These are phyloP conservation scores for Claviceps quebecensis DNA, from an alignment of 2,329 filamentous ascomycete species.

Conservation along the genomic window DNA sequence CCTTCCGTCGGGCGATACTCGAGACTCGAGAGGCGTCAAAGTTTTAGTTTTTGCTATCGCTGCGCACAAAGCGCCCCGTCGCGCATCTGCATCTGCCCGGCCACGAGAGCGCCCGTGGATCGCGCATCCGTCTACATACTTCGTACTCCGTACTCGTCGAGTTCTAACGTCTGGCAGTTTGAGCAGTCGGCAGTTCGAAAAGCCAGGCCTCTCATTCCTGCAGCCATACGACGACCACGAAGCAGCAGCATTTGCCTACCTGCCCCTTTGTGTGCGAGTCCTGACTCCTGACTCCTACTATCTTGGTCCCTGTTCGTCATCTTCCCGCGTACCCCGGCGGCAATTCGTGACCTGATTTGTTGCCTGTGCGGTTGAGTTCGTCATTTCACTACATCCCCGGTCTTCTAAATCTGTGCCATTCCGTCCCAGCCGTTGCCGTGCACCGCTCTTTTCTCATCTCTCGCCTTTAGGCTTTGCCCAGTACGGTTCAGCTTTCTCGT, in stretches of 20 bases:
- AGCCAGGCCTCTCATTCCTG: background rate
- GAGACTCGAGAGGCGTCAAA: too few relatives aligned
- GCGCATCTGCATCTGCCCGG: too few relatives aligned
- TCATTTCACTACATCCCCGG: background rate
- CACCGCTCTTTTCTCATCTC: background rate
- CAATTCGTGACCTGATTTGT: background rate
- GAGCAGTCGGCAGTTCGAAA: background rate
- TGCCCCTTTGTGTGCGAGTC: background rate
- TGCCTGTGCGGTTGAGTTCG: background rate
- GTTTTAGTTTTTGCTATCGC: too few relatives aligned
- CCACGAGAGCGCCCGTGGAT: too few relatives aligned
- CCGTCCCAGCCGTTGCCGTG: background rate
- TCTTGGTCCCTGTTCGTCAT: background rate
- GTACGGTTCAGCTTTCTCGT: background rate
- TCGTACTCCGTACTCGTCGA: too few relatives aligned
- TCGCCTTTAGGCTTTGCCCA: background rate
- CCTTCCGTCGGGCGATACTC: too few relatives aligned
- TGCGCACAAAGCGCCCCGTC: too few relatives aligned
- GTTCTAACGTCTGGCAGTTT: background rate
- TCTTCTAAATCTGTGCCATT: background rate
- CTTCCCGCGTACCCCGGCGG: background rate
- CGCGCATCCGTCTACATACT: too few relatives aligned
- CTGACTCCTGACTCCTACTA: background rate
- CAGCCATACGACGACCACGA: background rate
- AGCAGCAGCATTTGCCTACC: background rate